Evolutionary conservation across 1,284 basidiomycete species (phyloP).

Genomic region (Thelephora terrestris): DNA sequence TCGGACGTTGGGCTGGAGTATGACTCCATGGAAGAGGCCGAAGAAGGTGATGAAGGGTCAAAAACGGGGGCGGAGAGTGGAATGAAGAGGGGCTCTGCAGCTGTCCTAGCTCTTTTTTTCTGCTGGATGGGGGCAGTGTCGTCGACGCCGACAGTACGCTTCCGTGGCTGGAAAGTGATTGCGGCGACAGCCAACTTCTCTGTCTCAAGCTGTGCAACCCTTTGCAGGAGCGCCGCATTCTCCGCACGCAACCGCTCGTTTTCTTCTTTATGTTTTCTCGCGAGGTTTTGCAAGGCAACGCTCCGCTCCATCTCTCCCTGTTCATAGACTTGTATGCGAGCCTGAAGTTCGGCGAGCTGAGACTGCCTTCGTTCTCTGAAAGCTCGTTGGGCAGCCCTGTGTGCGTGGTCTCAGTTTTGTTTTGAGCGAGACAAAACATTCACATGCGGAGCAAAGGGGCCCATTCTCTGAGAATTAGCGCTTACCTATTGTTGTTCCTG

Average conservation of each 20-base stretch:
- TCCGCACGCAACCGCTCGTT: conserved; percentile 65
- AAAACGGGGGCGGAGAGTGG: conserved; percentile 14
- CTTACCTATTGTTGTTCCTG: background rate
- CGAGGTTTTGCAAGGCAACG: conserved; percentile 76
- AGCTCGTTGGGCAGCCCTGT: conserved; percentile 81
- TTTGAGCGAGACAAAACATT: too few relatives aligned
- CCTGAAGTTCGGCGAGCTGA: conserved; percentile 84
- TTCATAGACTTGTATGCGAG: conserved; percentile 78
- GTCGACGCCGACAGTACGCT: conserved; percentile 19
- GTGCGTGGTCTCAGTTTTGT: background rate
- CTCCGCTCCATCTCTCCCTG: conserved; percentile 87
- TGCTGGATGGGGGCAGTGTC: conserved; percentile 26
- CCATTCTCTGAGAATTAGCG: background rate
- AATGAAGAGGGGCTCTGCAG: conserved; percentile 22
- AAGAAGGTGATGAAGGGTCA: conserved; percentile 24
- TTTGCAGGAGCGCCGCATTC: conserved; percentile 52
- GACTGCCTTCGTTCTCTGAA: conserved; percentile 88
- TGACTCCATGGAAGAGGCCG: conserved; percentile 46
- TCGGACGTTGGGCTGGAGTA: background rate
- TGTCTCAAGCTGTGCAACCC: conserved; percentile 41
- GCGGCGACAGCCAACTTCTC: conserved; percentile 20
- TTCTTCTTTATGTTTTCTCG: conserved; percentile 82
- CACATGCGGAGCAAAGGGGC: background rate
- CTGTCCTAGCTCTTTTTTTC: conserved; percentile 32
- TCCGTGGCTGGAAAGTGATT: conserved; percentile 31